phyloP scores from a whole-genome alignment of 306 rosid genomes.

The Cicer judaicum region DNA sequence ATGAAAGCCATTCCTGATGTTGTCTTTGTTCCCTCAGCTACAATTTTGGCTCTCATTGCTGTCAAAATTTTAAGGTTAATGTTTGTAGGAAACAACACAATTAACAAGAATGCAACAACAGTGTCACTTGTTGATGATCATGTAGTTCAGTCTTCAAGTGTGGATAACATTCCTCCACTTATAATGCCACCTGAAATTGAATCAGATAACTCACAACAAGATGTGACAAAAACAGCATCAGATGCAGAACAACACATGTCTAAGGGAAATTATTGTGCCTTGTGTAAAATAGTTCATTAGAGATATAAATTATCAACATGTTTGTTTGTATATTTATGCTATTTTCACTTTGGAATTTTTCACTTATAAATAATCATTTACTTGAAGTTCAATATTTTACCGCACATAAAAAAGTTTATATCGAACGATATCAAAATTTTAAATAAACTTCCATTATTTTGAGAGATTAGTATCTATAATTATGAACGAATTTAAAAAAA shows the following conservation, averaged over 20 bases:
- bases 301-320: background rate
- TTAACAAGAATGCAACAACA: background rate
- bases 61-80: conserved; percentile 52
- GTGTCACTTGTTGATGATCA: conserved; percentile 1
- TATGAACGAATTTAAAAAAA: no score
- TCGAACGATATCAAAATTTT: no score
- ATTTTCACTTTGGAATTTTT: no score
- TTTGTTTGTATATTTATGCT: no score
- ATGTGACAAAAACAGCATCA: background rate
- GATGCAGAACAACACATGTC: background rate
- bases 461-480: no score
- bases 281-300: conserved; percentile 26
- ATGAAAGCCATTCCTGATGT: conserved; percentile 69
- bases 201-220: background rate
- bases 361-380: no score
- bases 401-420: no score
- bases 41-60: conserved; percentile 58
- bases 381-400: no score
- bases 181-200: no score
- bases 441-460: no score
- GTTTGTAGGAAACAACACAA: conserved; percentile 30
- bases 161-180: background rate
- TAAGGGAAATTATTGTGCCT: background rate
- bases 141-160: background rate
- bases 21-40: conserved; percentile 67